phyloP scores from a whole-genome alignment of 768 basidiomycete genomes.

The Tulasnella sp. region DNA sequence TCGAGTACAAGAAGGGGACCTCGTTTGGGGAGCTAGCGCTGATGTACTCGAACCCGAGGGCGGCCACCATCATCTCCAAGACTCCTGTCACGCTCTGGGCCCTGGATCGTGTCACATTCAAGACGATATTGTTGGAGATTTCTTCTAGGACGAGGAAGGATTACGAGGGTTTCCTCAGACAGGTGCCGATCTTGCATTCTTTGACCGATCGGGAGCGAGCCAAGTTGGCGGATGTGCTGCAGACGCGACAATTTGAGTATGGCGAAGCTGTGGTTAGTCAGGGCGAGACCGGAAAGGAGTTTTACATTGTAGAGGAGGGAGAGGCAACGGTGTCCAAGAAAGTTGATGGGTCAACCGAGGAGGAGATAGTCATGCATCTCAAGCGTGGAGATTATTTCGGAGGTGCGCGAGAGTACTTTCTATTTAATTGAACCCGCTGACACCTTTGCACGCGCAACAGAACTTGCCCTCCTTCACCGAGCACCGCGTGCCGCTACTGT shows the following conservation, averaged over 20 bases:
- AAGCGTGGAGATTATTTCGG: constrained; percentile 97
- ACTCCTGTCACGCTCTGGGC: constrained; percentile 84
- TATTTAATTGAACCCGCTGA: not conserved
- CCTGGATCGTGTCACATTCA: constrained; percentile 94
- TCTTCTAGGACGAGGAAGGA: constrained; percentile 84
- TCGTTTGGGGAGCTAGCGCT: constrained; percentile 95
- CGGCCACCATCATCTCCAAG: constrained; percentile 83
- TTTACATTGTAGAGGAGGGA: constrained; percentile 96
- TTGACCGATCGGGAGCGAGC: constrained; percentile 82
- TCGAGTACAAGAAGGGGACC: constrained; percentile 70
- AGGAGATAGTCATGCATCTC: constrained; percentile 63
- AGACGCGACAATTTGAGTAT: constrained; percentile 68
- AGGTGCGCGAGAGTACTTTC: constrained; percentile 42
- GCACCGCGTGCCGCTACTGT: constrained; percentile 96
- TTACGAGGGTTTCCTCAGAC: constrained; percentile 94
- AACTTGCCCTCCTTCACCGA: constrained; percentile 78
- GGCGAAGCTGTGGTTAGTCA: constrained; percentile 83
- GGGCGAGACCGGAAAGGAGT: constrained; percentile 93
- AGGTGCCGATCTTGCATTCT: constrained; percentile 76
- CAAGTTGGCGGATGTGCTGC: constrained; percentile 94
- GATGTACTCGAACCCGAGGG: constrained; percentile 96
- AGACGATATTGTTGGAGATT: constrained; percentile 91
- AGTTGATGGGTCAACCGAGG: constrained; percentile 48
- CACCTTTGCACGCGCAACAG: constrained; percentile 32
- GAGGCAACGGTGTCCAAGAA: constrained; percentile 78